These are phyloP conservation scores for Pseudocercospora fuligena DNA, from an alignment of 2,329 filamentous ascomycete genomes.

Conservation along the genomic window DNA sequence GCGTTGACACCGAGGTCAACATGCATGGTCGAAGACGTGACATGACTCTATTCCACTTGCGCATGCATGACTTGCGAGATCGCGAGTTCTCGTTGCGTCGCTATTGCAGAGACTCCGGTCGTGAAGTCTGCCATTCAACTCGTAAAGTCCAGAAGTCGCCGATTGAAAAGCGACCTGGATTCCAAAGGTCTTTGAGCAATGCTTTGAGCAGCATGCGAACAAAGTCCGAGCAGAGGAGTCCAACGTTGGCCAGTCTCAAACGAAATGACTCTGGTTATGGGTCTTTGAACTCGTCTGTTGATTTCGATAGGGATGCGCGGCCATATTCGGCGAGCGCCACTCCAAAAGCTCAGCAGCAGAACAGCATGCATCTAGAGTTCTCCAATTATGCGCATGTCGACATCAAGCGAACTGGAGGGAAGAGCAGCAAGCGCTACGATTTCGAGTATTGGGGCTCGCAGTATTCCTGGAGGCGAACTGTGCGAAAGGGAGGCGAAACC, in stretches of 20 bases:
- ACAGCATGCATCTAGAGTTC: constrained; percentile 88
- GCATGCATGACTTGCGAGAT: constrained; percentile 87
- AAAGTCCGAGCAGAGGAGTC: constrained; percentile 57
- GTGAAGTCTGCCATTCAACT: constrained; percentile 86
- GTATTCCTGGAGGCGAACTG: constrained; percentile 81
- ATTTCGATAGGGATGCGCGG: constrained; percentile 55
- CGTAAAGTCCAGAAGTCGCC: constrained; percentile 67
- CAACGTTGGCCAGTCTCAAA: constrained; percentile 51
- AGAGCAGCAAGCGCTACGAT: constrained; percentile 76
- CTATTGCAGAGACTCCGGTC: constrained; percentile 90
- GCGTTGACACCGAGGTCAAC: constrained; percentile 76
- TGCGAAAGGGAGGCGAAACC: constrained; percentile 67
- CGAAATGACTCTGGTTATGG: constrained; percentile 65
- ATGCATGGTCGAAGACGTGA: constrained; percentile 59
- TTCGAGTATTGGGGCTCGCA: constrained; percentile 91
- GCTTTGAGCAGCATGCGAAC: constrained; percentile 61
- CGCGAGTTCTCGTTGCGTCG: constrained; percentile 89
- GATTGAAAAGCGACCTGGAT: constrained; percentile 49
- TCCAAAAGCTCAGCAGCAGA: constrained; percentile 41
- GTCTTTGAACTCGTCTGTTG: constrained; percentile 37
- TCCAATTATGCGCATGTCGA: constrained; percentile 96
- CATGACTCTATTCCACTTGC: constrained; percentile 85
- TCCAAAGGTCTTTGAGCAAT: constrained; percentile 65
- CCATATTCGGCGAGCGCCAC: constrained; percentile 46
- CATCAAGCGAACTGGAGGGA: constrained; percentile 70